Evolutionary conservation across 78 protist genomes (phyloP).

Genomic region (Pelomyxa schiedti): DNA sequence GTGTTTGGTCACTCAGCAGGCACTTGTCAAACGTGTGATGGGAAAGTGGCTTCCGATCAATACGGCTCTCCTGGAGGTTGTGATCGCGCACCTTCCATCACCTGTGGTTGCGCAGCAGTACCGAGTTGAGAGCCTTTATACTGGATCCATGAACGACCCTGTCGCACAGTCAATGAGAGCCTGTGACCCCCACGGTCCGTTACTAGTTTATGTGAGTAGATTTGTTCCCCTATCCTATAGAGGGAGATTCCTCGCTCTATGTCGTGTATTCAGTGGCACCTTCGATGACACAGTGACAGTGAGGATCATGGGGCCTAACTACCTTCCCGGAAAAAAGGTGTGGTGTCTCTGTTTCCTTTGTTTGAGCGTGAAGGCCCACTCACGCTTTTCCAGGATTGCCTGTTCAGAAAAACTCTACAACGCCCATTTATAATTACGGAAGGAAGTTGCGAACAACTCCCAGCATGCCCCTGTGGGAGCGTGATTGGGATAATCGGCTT

Average conservation of each 20-base stretch:
- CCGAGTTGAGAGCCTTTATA: slow-evolving; percentile 33
- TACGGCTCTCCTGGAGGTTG: slow-evolving; percentile 17
- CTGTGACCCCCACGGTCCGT: slow-evolving; percentile 62
- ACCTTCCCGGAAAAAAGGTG: slow-evolving; percentile 4
- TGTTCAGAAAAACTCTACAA: not conserved
- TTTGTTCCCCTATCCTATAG: slow-evolving; percentile 11
- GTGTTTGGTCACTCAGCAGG: too few species aligned
- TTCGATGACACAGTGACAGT: slow-evolving; percentile 9
- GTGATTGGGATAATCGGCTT: slow-evolving; percentile 55
- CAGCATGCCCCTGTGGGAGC: slow-evolving; percentile 41
- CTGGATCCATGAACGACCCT: slow-evolving; percentile 22
- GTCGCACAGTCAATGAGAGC: slow-evolving; percentile 12
- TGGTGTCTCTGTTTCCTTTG: too few species aligned
- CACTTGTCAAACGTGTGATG: slow-evolving; percentile 35
- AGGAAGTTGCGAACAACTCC: not conserved
- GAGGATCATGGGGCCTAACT: slow-evolving; percentile 6
- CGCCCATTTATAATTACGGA: slow-evolving; percentile 28
- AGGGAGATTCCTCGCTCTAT: slow-evolving; percentile 25
- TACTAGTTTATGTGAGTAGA: slow-evolving; percentile 37
- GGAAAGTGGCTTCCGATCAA: slow-evolving; percentile 23
- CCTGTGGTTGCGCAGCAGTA: slow-evolving; percentile 59
- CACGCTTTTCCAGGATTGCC: too few species aligned
- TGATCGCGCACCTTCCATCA: slow-evolving; percentile 56
- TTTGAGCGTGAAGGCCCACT: too few species aligned
- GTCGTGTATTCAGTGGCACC: slow-evolving; percentile 61